A percentile compares a stretch with the other conserved stretches of the same genome.
These are phyloP conservation scores for Exsudoporus frostii DNA, from an alignment of 768 basidiomycete species.

Conservation along the genomic window DNA sequence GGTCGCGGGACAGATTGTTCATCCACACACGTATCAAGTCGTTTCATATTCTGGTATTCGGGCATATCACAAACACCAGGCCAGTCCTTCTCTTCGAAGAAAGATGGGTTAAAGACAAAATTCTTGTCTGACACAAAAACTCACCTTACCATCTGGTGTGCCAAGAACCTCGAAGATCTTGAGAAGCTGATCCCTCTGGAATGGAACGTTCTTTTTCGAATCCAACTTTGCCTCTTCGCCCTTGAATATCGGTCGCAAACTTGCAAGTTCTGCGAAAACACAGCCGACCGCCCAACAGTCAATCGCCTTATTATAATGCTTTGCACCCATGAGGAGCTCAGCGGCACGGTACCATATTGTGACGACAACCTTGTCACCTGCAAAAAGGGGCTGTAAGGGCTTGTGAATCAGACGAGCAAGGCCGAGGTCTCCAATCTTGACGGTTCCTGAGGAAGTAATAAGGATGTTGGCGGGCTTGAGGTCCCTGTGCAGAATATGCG, in stretches of 20 bases:
- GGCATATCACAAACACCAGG: slow-evolving; percentile 81
- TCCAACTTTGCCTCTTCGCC: slow-evolving; percentile 98
- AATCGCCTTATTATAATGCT: slow-evolving; percentile 95
- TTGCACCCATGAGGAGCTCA: slow-evolving; percentile 92
- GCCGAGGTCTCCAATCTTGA: slow-evolving; percentile 98
- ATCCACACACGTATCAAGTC: slow-evolving; percentile 63
- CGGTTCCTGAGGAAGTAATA: slow-evolving; percentile 81
- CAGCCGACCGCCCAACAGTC: slow-evolving; percentile 99
- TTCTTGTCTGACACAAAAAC: background rate
- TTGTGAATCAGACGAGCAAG: slow-evolving; percentile 89
- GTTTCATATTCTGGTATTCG: slow-evolving; percentile 80
- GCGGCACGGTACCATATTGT: slow-evolving; percentile 99
- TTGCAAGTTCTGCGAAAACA: slow-evolving; percentile 93
- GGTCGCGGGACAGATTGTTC: background rate
- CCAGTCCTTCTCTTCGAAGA: slow-evolving; percentile 77
- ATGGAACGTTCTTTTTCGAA: slow-evolving; percentile 95
- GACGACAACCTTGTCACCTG: slow-evolving; percentile 97
- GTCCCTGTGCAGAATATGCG: slow-evolving; percentile 94
- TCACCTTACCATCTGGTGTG: slow-evolving; percentile 66
- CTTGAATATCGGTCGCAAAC: slow-evolving; percentile 95
- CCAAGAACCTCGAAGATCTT: slow-evolving; percentile 97
- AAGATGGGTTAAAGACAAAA: background rate
- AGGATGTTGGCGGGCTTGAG: slow-evolving; percentile 99
- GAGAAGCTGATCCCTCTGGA: slow-evolving; percentile 90
- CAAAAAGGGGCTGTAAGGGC: slow-evolving; percentile 87